Percentiles rank a stretch among this genome's conserved stretches.
These are phyloP conservation scores for Plantago rigida DNA, from an alignment of 305 asterid species.

Conservation along the genomic window DNA sequence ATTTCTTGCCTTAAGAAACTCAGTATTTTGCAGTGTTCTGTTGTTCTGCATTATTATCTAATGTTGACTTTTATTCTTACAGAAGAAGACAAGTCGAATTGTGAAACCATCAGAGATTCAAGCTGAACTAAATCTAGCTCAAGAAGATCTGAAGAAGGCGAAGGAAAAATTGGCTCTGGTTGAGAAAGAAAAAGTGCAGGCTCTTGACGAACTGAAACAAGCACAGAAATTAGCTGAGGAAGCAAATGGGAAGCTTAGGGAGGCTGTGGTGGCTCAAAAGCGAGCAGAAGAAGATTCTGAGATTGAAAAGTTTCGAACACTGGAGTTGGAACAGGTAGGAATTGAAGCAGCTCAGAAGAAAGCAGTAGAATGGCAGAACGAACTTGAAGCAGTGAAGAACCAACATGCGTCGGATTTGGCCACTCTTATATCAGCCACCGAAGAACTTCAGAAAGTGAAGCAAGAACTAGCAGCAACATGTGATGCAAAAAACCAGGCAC, in stretches of 20 bases:
- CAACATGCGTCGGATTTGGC: slow-evolving; percentile 78
- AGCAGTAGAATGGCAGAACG: slow-evolving; percentile 73
- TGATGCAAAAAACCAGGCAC: slow-evolving; percentile 86
- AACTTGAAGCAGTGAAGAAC: slow-evolving; percentile 63
- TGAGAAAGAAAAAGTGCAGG: slow-evolving; percentile 72
- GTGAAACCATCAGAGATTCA: slow-evolving; percentile 66
- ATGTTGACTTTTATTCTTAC: slow-evolving; percentile 26
- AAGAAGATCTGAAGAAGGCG: slow-evolving; percentile 78
- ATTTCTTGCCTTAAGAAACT: neutral
- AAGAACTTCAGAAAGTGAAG: slow-evolving; percentile 66
- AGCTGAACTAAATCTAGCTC: slow-evolving; percentile 54
- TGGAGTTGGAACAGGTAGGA: slow-evolving; percentile 87
- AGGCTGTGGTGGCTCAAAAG: slow-evolving; percentile 72
- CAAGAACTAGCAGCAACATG: slow-evolving; percentile 61
- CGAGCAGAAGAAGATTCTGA: slow-evolving; percentile 77
- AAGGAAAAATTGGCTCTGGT: slow-evolving; percentile 54
- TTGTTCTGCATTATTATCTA: slow-evolving; percentile 14
- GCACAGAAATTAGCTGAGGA: slow-evolving; percentile 57
- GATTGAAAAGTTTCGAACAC: slow-evolving; percentile 80
- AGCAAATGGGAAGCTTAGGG: slow-evolving; percentile 71
- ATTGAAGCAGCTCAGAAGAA: slow-evolving; percentile 72
- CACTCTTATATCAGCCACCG: slow-evolving; percentile 59
- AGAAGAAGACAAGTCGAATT: slow-evolving; percentile 65
- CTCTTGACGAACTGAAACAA: slow-evolving; percentile 64
- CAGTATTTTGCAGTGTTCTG: slow-evolving; percentile 5